Evolutionary conservation across 2,329 filamentous ascomycete genomes (phyloP), one percentile per base, ranked within the genome.

Genomic region (Diaporthe humulicola): DNA sequence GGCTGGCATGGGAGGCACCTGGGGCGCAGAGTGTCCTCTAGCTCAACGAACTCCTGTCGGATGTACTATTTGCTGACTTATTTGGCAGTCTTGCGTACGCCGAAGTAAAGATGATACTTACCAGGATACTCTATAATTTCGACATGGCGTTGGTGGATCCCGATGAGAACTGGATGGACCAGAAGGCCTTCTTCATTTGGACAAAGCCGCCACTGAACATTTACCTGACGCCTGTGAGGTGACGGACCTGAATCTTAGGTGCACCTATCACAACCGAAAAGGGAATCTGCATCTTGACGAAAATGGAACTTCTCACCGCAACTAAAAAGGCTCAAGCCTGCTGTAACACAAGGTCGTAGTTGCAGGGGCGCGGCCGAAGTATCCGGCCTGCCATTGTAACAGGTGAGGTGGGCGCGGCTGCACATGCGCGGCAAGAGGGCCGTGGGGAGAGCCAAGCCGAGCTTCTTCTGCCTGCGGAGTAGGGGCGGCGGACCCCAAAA

Each of bases 51-150:
- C 42, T n/a, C 14, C 7, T 10, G 30, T 48, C 0, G n/a, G 14
- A n/a, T 52, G 45, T 3, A 52, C 61, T 6, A 19, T 7, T 52
- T 28, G 17, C 61, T 67, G 14, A 67, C 25, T 2, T 38, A 7
- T 38, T 52, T 19, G 14, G 14, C 64, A 88, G 86, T 73, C 81
- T 90, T 48, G 87, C 87, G 3, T 88, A 87, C 70, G 82, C 85
- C 25, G 87, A 90, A 77, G 86, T 89, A 83, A 83, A 88, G 7
- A 77, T 88, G 9, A 86, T 89, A 45, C 78, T 90, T 8, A 84
- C 86, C 0, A 84, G 84, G 5, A 77, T 90, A 10, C 76, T 90
- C 0, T 89, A 83, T 79, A 86, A 86, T 66, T 90, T 89, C 77
- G 87, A 90, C 71, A 73, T 88, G 76, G 78, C 79, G 57, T 78